Evolutionary conservation across 2,329 filamentous ascomycete genomes (phyloP).

Genomic region (Aspergillus carbonarius): DNA sequence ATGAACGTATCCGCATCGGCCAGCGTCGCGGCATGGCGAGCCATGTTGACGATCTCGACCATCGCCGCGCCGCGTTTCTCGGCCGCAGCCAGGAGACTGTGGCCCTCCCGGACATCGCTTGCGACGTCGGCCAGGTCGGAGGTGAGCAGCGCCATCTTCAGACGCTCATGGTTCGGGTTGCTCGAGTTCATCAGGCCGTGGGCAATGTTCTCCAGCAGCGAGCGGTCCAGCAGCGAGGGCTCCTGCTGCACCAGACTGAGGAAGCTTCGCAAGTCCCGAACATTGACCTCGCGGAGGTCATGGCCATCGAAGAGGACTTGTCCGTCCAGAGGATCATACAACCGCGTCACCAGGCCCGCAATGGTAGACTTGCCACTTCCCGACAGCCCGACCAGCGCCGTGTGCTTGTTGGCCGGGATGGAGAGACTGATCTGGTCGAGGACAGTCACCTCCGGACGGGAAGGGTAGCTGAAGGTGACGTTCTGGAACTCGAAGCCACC

Average conservation of each 20-base stretch:
- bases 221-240: conserved; percentile 76
- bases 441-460: conserved; percentile 42
- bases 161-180: conserved; percentile 47
- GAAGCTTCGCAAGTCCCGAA: conserved; percentile 25
- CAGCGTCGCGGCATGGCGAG: conserved; percentile 59
- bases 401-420: conserved; percentile 44
- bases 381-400: conserved; percentile 70
- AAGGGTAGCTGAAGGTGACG: conserved; percentile 35
- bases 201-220: conserved; percentile 77
- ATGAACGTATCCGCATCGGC: conserved; percentile 69
- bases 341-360: conserved; percentile 68
- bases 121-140: conserved; percentile 50
- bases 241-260: conserved; percentile 55
- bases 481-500: conserved; percentile 36
- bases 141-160: conserved; percentile 49
- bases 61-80: conserved; percentile 46
- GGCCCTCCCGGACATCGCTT: conserved; percentile 46
- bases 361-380: conserved; percentile 75
- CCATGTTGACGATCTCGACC: conserved; percentile 51
- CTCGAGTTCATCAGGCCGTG: conserved; percentile 48
- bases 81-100: conserved; percentile 48
- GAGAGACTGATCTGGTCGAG: conserved; percentile 35
- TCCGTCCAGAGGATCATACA: conserved; percentile 57
- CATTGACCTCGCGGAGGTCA: conserved; percentile 36
- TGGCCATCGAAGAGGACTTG: conserved; percentile 40